A percentile compares a stretch with the other conserved stretches of the same genome.
Conservation (phyloP, 768 basidiomycete species). For the Collybia mongolica region DNA sequence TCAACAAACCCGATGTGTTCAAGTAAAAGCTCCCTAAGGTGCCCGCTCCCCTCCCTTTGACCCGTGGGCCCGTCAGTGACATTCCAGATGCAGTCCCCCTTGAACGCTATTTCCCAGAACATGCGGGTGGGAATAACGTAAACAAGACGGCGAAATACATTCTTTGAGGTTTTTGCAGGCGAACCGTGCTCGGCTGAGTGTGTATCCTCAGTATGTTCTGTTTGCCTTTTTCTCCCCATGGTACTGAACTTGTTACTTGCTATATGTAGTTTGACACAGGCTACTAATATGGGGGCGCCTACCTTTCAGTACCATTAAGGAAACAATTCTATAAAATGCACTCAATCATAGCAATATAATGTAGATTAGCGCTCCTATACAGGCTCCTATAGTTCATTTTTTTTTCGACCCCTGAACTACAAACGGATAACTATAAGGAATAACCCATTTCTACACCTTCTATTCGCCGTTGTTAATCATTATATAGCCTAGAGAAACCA, state of each 20-base stretch:
- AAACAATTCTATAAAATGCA: slow-evolving; percentile 80
- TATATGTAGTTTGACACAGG: slow-evolving; percentile 56
- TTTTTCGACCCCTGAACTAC: too few relatives aligned
- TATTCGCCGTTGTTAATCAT: too few relatives aligned
- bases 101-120: slow-evolving; percentile 81
- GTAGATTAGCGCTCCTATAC: too few relatives aligned
- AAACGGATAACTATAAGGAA: too few relatives aligned
- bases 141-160: slow-evolving; percentile 95
- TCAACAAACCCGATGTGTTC: slow-evolving; percentile 95
- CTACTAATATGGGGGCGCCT: slow-evolving; percentile 73
- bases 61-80: slow-evolving; percentile 39
- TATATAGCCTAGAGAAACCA: too few relatives aligned
- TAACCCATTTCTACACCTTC: too few relatives aligned
- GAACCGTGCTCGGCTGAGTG: slow-evolving; percentile 79
- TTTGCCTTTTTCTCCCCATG: slow-evolving; percentile 32
- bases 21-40: slow-evolving; percentile 78
- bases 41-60: background rate
- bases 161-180: slow-evolving; percentile 91
- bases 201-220: slow-evolving; percentile 91
- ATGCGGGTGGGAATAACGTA: slow-evolving; percentile 84
- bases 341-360: too few relatives aligned
- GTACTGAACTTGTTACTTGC: background rate
- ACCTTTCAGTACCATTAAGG: slow-evolving; percentile 78
- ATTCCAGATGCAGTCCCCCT: slow-evolving; percentile 60
- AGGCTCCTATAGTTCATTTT: too few relatives aligned